Conservation (phyloP, 1,139 yeast species). For the Yamadazyma sp. region DNA sequence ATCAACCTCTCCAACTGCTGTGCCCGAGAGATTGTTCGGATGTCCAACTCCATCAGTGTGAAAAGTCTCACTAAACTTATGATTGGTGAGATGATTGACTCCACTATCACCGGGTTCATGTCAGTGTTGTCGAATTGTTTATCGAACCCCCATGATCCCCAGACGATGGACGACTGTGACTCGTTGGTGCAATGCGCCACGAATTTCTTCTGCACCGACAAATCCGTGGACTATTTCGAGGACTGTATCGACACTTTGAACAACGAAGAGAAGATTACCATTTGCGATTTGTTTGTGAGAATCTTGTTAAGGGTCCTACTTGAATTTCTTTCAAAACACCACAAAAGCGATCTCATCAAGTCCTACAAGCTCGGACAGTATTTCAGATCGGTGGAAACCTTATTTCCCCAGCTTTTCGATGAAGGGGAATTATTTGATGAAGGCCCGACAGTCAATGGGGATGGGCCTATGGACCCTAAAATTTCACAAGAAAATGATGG, state of each 20-base stretch:
- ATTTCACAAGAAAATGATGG: not conserved
- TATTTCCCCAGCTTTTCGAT: conserved; percentile 23
- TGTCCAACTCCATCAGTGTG: conserved; percentile 20
- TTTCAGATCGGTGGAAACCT: conserved; percentile 16
- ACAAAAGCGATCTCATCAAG: conserved; percentile 13
- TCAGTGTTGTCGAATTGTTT: conserved; percentile 29
- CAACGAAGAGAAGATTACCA: conserved; percentile 17
- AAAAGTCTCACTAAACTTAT: conserved; percentile 21
- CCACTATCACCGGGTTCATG: conserved; percentile 34
- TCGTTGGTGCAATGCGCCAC: conserved; percentile 23
- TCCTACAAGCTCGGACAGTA: conserved; percentile 19
- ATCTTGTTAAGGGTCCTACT: conserved; percentile 22
- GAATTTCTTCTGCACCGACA: conserved; percentile 11
- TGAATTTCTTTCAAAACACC: conserved; percentile 14
- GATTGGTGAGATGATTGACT: conserved; percentile 33
- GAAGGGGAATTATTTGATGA: conserved; percentile 1
- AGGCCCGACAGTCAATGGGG: not conserved
- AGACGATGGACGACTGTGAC: conserved; percentile 22
- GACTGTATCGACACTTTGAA: not conserved
- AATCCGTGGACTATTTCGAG: not conserved
- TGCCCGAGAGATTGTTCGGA: conserved; percentile 32
- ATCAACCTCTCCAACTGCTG: conserved; percentile 27
- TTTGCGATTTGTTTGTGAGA: conserved; percentile 20
- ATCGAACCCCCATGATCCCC: conserved; percentile 25
- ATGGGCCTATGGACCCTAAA: not conserved